Evolutionary conservation across 2,329 filamentous ascomycete species (phyloP), one percentile per base, ranked within the genome.

Genomic region (Trichothecium sympodiale): DNA sequence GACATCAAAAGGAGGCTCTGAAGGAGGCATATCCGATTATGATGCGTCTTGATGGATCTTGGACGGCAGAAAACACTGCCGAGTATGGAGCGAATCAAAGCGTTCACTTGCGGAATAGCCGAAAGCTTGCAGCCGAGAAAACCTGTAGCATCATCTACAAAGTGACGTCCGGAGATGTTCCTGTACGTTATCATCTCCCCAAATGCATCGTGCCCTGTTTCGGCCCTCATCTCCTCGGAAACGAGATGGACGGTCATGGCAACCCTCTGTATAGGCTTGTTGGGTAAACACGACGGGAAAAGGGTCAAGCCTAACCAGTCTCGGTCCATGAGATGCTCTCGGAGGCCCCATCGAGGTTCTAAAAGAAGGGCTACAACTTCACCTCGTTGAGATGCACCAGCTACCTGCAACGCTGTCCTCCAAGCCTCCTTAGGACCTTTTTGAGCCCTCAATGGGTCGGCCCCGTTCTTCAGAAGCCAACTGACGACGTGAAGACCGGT

Each of bases 401-500:
- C 39, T 10, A 43, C 25, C 3, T 40, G 39, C 4, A 48, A 20
- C 3, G 41, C 46, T 9, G 40, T 44, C 16, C 40, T 35, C 46
- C 47, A 50, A 3, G 34, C 16, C 7, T 32, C 30, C 3, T 32
- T 33, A 3, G 41, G 38, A 5, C 30, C 20, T 9, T 35, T 38
- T 8, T 42, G 37, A 8, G 38, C 42, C 23, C 38, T 44, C 5
- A 41, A 15, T 12, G 44, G 46, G 36, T 51, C 40, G 7, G 42
- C 46, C 2, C 48, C 48, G 9, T 40, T 41, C 8, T 42, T 38
- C 4, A 48, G 41, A 17, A 51, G 31, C 37, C 43, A 45, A 17
- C 37, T 37, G 16, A 49, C 43, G 17, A 50, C 45, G 25, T 44
- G 25, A 14, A 35, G 34, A 5, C 38, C 27, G 13, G 42, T 34